Evolutionary conservation across 2,329 filamentous ascomycete genomes (phyloP).

Genomic region (Arthrobotrys pseudoclavata): DNA sequence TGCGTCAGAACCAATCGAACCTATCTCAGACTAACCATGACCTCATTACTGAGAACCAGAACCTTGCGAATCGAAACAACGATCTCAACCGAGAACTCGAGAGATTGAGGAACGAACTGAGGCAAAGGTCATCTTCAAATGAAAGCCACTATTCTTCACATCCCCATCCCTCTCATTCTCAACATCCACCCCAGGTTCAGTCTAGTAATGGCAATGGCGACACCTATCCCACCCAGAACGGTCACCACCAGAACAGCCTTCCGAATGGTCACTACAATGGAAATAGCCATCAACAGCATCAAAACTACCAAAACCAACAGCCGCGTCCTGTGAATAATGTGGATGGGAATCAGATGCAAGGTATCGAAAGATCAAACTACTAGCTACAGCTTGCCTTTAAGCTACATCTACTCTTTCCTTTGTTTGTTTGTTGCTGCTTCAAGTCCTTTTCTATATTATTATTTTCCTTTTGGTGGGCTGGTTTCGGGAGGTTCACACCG

Average conservation of each 20-base stretch:
- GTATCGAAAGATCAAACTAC: slow-evolving; percentile 62
- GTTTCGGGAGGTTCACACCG: slow-evolving; percentile 54
- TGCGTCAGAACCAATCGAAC: slow-evolving; percentile 61
- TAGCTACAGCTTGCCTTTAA: slow-evolving; percentile 9
- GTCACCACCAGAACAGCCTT: slow-evolving; percentile 21
- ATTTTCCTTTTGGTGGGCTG: slow-evolving; percentile 50
- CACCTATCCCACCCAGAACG: slow-evolving; percentile 24
- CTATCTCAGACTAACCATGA: slow-evolving; percentile 60
- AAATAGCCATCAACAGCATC: slow-evolving; percentile 59
- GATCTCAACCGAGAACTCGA: slow-evolving; percentile 61
- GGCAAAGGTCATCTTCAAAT: slow-evolving; percentile 15
- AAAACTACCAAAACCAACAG: slow-evolving; percentile 39
- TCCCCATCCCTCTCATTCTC: not conserved
- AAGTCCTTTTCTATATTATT: slow-evolving; percentile 39
- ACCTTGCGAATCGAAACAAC: slow-evolving; percentile 58
- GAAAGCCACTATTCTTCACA: slow-evolving; percentile 28
- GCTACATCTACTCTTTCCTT: slow-evolving; percentile 19
- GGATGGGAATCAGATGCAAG: slow-evolving; percentile 63
- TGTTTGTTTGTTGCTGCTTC: slow-evolving; percentile 3
- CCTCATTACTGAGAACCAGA: slow-evolving; percentile 51
- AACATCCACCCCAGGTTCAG: not conserved
- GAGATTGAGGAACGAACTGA: slow-evolving; percentile 60
- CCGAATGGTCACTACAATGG: slow-evolving; percentile 53
- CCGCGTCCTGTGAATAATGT: slow-evolving; percentile 32
- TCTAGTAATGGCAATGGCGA: slow-evolving; percentile 9